A percentile compares a stretch with the other conserved stretches of the same genome.
These are phyloP conservation scores for Nitzschia sp. DNA, from an alignment of 108 stramenopile genomes.

Conservation along the genomic window DNA sequence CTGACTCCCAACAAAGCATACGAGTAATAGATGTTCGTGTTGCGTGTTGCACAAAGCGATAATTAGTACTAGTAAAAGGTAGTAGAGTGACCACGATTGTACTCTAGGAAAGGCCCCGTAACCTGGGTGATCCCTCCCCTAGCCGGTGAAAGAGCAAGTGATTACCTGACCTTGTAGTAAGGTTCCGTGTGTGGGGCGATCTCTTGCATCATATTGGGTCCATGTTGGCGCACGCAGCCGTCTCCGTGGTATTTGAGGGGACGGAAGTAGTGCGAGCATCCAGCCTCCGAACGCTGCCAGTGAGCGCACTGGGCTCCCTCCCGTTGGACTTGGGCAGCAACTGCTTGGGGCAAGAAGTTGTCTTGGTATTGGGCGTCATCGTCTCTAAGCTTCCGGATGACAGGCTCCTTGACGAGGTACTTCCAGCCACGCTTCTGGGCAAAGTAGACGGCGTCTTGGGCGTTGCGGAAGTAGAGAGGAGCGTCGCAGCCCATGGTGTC, in stretches of 20 bases:
- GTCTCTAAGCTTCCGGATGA: constrained; percentile 57
- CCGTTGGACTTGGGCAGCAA: constrained; percentile 59
- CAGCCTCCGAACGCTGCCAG: constrained; percentile 67
- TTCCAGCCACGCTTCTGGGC: constrained; percentile 92
- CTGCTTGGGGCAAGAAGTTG: constrained; percentile 79
- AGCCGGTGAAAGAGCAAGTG: background rate
- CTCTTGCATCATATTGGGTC: constrained; percentile 58
- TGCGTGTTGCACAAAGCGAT: background rate
- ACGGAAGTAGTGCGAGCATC: constrained; percentile 81
- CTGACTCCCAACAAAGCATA: background rate
- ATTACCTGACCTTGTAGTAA: constrained; percentile 80
- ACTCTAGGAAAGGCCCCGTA: no score
- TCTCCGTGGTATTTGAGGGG: constrained; percentile 88
- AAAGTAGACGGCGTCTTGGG: constrained; percentile 90
- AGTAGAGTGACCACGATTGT: no score
- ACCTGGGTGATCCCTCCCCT: no score
- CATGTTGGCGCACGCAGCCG: constrained; percentile 77
- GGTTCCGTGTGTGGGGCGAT: constrained; percentile 56
- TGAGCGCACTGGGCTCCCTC: constrained; percentile 71
- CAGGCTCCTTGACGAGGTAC: constrained; percentile 72
- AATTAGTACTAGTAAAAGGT: no score
- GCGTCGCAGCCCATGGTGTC: constrained; percentile 88
- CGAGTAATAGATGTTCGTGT: background rate
- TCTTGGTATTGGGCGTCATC: constrained; percentile 84
- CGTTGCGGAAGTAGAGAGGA: constrained; percentile 78